Base-by-base conservation (phyloP, 345 rosid species). In the Anacardium occidentale region DNA sequence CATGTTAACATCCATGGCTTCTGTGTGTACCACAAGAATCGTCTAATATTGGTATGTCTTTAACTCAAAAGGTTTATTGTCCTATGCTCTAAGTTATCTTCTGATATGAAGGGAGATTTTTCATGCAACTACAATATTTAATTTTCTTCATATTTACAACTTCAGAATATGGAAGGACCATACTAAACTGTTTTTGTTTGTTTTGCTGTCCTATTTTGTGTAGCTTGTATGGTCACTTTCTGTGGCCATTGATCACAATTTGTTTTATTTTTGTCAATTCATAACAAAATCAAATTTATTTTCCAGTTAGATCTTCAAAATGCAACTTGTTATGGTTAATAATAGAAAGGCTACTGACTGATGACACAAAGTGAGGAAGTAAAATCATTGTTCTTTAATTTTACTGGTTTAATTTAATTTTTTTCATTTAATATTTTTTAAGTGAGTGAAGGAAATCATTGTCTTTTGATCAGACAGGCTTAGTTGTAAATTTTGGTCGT, bases 21-120 rank as follows among this genome's bases (percentile, higher is more conserved):
- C 83, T 90, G 85, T 70, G 85, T 94, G 59, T 94, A 92, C 77
- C 93, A 94, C 83, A 94, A 88, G 82, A 94, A 94, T 81, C 97
- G 98, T 55, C 83, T 94, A 34, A 90, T 94, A 71, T 79, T 86
- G 93, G 98, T 92, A 76, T 75, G 8, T 72, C 63, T 45, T 72
- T 73, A 10, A 45, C 52, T 58, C n/a, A 53, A 34, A 14, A 63
- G 10, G 10, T 44, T 66, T 48, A 44, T 21, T 21, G 15, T 6
- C 51, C 60, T 77, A 5, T 25, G 60, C 44, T 62, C 25, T 25
- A 4, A 45, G 34, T 26, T 70, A 22, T 50, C 26, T 25, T 29
- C 13, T 47, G 54, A 60, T 58, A 13, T 45, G 3, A 11, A 15
- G 61, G 26, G 10, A 29, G 32, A 20, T 47, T 10, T 44, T 59